A percentile compares a stretch with the other conserved stretches of the same genome.
phyloP scores from a whole-genome alignment of 2,329 filamentous ascomycete species.

The Penicillium freii region DNA sequence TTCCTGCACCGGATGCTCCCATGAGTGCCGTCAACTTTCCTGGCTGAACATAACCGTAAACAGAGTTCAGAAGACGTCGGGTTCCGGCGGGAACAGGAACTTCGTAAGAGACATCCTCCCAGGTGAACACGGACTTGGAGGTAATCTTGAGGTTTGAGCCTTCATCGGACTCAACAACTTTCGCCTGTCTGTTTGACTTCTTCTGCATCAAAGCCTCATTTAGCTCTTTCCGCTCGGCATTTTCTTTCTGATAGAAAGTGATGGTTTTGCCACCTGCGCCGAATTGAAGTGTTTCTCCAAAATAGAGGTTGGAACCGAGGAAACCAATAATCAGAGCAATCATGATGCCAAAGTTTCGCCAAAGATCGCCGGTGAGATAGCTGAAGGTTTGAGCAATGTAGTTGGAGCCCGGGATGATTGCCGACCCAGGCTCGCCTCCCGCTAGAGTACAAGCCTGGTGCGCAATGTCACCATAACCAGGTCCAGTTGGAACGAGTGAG shows the following conservation, averaged over 20 bases:
- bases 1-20: slow-evolving; percentile 67
- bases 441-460: slow-evolving; percentile 79
- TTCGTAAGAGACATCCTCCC: slow-evolving; percentile 52
- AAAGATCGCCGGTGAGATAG: slow-evolving; percentile 66
- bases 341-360: slow-evolving; percentile 57
- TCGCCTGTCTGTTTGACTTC: slow-evolving; percentile 37
- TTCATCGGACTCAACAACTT: slow-evolving; percentile 33
- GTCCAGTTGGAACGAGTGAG: slow-evolving; percentile 69
- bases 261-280: slow-evolving; percentile 43
- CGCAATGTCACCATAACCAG: slow-evolving; percentile 66
- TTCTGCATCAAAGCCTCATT: slow-evolving; percentile 42
- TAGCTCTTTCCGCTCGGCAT: slow-evolving; percentile 37
- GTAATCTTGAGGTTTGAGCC: slow-evolving; percentile 51
- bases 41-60: slow-evolving; percentile 51
- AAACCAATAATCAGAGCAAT: slow-evolving; percentile 38
- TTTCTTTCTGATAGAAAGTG: slow-evolving; percentile 44
- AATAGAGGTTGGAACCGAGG: slow-evolving; percentile 37
- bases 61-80: slow-evolving; percentile 45
- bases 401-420: slow-evolving; percentile 60
- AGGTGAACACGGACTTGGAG: slow-evolving; percentile 57
- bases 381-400: slow-evolving; percentile 70
- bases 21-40: slow-evolving; percentile 52
- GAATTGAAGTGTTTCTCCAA: slow-evolving; percentile 42
- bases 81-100: slow-evolving; percentile 49
- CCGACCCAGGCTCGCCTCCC: slow-evolving; percentile 66